These are phyloP conservation scores for Neopestalotiopsis sp. DNA, from an alignment of 2,329 filamentous ascomycete genomes.

Conservation along the genomic window DNA sequence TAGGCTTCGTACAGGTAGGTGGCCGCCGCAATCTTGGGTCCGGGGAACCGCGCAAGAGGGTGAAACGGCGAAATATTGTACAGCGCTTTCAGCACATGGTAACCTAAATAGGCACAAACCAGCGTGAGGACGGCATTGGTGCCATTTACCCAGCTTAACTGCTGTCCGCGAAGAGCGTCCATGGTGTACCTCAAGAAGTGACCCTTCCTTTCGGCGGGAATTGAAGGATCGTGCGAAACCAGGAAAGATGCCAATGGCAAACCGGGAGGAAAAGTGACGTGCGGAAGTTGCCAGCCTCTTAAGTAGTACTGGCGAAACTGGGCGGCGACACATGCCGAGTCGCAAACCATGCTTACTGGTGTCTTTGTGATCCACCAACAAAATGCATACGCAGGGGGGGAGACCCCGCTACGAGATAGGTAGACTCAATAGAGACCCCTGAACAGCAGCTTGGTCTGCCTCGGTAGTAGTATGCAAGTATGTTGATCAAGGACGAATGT, in stretches of 20 bases:
- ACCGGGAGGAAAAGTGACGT: not conserved
- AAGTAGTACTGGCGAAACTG: too few species aligned
- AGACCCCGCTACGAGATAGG: too few species aligned
- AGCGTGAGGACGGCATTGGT: not conserved
- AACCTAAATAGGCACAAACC: not conserved
- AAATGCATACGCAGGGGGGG: too few species aligned
- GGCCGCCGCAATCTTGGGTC: slow-evolving; percentile 26
- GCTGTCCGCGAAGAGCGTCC: not conserved
- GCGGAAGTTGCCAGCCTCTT: too few species aligned
- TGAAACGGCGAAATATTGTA: slow-evolving; percentile 30
- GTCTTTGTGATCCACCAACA: too few species aligned
- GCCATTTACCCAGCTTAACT: not conserved
- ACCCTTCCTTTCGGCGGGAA: not conserved
- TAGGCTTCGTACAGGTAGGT: slow-evolving; percentile 28
- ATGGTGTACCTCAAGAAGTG: not conserved
- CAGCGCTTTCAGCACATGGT: slow-evolving; percentile 11
- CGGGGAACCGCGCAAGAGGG: slow-evolving; percentile 27
- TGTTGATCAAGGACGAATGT: too few species aligned
- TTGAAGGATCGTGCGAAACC: not conserved
- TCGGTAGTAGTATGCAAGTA: too few species aligned
- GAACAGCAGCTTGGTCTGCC: too few species aligned
- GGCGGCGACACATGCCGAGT: too few species aligned
- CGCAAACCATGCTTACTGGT: too few species aligned
- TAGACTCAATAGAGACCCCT: too few species aligned
- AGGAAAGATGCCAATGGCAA: not conserved